Base-by-base conservation (phyloP, 441 rosid species). In the Pelargonium citronellum region DNA sequence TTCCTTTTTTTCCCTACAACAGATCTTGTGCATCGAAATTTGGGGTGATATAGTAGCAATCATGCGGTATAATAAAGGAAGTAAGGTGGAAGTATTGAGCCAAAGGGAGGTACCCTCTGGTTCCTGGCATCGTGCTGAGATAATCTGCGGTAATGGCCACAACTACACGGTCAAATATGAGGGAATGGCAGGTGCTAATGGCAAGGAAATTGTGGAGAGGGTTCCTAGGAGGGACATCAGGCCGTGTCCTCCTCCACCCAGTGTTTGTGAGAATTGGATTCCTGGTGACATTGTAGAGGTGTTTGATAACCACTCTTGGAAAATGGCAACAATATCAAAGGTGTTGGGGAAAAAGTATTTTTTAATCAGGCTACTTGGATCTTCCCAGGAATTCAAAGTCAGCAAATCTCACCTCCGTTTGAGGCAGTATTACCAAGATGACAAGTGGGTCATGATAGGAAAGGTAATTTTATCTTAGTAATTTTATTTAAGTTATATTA, bases 231-330 rank as follows among this genome's bases (percentile, higher is more conserved):
- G 82, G 79, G 82, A 73, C 64, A 78, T 92, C 69, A 85, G 96
- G 83, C 97, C 97, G 60, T 76, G 80, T 75, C 92, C 92, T 76
- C 85, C 89, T 20, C 67, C 67, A 5, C 47, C 67, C 43, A 82
- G 71, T 49, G 81, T 77, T 61, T 68, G 75, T 1, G 82, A 78
- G 61, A 75, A 74, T 70, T 90, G 90, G 93, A 68, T 70, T 75
- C 83, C 84, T 46, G 95, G 95, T 70, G 93, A 92, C 81, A 83
- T 92, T 62, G 83, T 92, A 1, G 98, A 92, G 87, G 91, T 90
- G 69, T 83, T 82, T 66, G 75, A 85, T 37, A 74, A 70, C 69
- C 78, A 81, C 75, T 85, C 84, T 15, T 92, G 98, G 98, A 92
- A 84, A 83, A 85, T 85, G 83, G 98, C 90, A 11, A 86, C 83